Evolutionary conservation across 495 filamentous ascomycete species (phyloP), one percentile per base, ranked within the genome.

Genomic region (Penicillium longicatenatum): DNA sequence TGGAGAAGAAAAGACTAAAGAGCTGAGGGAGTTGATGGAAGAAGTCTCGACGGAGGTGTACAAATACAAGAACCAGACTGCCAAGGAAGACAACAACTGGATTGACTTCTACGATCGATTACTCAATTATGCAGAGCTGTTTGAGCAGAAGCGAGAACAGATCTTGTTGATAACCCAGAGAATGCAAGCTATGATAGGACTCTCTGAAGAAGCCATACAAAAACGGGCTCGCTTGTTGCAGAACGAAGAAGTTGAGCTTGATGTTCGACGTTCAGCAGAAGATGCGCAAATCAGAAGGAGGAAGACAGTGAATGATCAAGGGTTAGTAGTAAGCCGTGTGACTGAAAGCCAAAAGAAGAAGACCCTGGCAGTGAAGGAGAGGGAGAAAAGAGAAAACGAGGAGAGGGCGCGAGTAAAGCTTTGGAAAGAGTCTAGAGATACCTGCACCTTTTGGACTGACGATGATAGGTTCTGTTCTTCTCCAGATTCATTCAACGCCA

Each of bases 391-490:
- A n/a, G 3, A n/a, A 16, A 39, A 39, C 14, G 17, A 12, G 37
- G 37, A 17, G 14, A 39, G 37, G 31, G 31, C 31, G 10, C 10
- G 17, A 17, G 16, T 5, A 16, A 39, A 17, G 4, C 37, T 39
- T 17, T 39, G 37, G 37, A 16, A 39, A 39, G 16, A 39, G 16
- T 6, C 14, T 17, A 39, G 37, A 39, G 5, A 17, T 17, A 39
- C 16, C 37, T 17, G 37, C 37, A 39, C 37, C 16, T 39, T 17
- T 17, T 16, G 16, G 14, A 39, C 37, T 39, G 37, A 39, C 37
- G 12, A 16, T 39, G 37, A 39, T 39, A 21, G 45, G 43, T 22
- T 21, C 19, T 58, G 11, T 41, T 54, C 48, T 41, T 58, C 51
- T 45, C 42, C 42, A n/a, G 37, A 39, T 0, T 39, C 37, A 35